A percentile compares a stretch with the other conserved stretches of the same genome.
Conservation (phyloP, 2,329 filamentous ascomycete genomes). For the Alternaria brassicae region DNA sequence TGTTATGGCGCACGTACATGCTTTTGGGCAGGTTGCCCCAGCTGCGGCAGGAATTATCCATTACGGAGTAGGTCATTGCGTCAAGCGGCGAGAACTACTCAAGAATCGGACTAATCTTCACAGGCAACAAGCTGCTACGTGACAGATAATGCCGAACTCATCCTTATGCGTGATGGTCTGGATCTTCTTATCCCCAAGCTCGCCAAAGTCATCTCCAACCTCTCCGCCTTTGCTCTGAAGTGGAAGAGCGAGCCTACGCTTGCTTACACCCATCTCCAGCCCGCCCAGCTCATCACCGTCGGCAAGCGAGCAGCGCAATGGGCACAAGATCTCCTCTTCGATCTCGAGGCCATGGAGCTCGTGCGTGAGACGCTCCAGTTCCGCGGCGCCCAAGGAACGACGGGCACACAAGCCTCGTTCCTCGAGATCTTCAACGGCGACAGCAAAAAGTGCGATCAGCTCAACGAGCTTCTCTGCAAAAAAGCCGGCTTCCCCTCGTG, state of each 20-base stretch:
- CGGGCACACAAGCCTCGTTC: slow-evolving; percentile 68
- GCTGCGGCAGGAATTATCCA: slow-evolving; percentile 86
- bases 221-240: slow-evolving; percentile 73
- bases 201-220: slow-evolving; percentile 77
- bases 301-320: slow-evolving; percentile 75
- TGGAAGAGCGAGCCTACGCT: slow-evolving; percentile 76
- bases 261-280: slow-evolving; percentile 77
- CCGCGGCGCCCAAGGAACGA: slow-evolving; percentile 66
- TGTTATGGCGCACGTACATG: slow-evolving; percentile 73
- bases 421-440: slow-evolving; percentile 71
- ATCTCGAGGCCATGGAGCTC: slow-evolving; percentile 75
- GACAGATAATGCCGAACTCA: slow-evolving; percentile 50
- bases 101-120: slow-evolving; percentile 67
- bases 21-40: slow-evolving; percentile 75
- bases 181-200: slow-evolving; percentile 80
- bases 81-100: not conserved
- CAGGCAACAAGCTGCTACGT: slow-evolving; percentile 39
- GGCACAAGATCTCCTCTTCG: slow-evolving; percentile 78
- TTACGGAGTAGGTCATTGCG: slow-evolving; percentile 59
- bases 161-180: slow-evolving; percentile 76
- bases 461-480: slow-evolving; percentile 69
- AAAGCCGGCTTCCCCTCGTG: slow-evolving; percentile 70
- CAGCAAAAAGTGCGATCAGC: slow-evolving; percentile 65
- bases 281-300: slow-evolving; percentile 69
- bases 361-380: slow-evolving; percentile 74